These are phyloP conservation scores for Cystobasidium slooffiae DNA, from an alignment of 1,284 basidiomycete species.

Conservation along the genomic window DNA sequence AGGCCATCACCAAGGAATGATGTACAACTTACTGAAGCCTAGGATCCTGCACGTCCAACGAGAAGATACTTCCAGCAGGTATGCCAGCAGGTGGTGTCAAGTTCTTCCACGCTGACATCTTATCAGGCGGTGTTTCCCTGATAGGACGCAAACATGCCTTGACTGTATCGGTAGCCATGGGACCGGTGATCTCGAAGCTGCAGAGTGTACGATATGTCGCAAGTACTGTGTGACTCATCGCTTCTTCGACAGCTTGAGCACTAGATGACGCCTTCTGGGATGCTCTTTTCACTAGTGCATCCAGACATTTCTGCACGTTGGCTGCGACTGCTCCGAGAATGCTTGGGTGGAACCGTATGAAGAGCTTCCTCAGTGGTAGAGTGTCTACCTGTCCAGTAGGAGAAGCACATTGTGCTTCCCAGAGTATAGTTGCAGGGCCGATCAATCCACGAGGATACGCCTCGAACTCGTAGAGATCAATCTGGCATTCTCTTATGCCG, in stretches of 20 bases:
- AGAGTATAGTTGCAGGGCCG: constrained; percentile 72
- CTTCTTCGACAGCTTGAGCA: neutral
- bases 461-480: constrained; percentile 54
- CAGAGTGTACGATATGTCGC: constrained; percentile 15
- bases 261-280: neutral
- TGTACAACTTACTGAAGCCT: constrained; percentile 65
- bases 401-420: constrained; percentile 59
- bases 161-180: constrained; percentile 40
- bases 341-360: constrained; percentile 78
- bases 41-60: constrained; percentile 78
- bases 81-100: constrained; percentile 68
- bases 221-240: neutral
- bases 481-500: constrained; percentile 56
- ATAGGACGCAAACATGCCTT: constrained; percentile 14
- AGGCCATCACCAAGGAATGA: neutral
- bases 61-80: constrained; percentile 73
- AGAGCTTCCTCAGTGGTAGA: constrained; percentile 61
- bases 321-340: constrained; percentile 67
- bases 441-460: constrained; percentile 73
- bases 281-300: neutral
- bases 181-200: constrained; percentile 33
- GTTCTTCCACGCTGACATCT: constrained; percentile 69
- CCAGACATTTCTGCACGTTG: neutral
- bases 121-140: neutral
- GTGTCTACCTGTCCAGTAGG: neutral